Conservation (phyloP, 768 basidiomycete genomes). For the Suillus sp. region DNA sequence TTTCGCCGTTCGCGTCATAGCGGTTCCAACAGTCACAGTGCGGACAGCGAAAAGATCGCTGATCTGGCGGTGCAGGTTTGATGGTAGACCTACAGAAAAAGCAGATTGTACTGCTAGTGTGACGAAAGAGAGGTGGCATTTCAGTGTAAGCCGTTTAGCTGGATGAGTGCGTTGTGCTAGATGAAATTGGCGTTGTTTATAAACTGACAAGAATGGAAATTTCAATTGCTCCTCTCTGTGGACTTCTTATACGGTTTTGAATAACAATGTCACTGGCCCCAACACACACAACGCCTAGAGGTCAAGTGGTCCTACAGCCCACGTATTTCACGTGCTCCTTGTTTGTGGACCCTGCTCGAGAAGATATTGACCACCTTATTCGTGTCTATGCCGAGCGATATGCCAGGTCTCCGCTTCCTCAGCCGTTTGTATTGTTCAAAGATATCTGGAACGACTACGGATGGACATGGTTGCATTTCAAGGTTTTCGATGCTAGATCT, state of each 20-base stretch:
- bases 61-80: conserved; percentile 45
- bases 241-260: not conserved
- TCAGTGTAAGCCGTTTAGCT: not conserved
- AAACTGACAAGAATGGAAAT: conserved; percentile 26
- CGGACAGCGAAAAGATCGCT: conserved; percentile 63
- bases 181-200: conserved; percentile 16
- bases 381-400: conserved; percentile 55
- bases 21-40: conserved; percentile 76
- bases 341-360: conserved; percentile 64
- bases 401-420: conserved; percentile 30
- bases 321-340: conserved; percentile 78
- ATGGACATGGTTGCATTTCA: conserved; percentile 79
- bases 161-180: not conserved
- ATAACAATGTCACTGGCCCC: conserved; percentile 43
- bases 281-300: conserved; percentile 58
- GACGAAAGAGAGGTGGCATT: conserved; percentile 50
- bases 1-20: conserved; percentile 70
- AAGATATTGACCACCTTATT: conserved; percentile 61
- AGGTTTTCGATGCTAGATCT: conserved; percentile 66
- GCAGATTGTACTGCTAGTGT: conserved; percentile 54
- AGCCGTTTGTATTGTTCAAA: conserved; percentile 75
- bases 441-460: conserved; percentile 63
- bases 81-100: conserved; percentile 68
- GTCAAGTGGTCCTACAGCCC: conserved; percentile 68
- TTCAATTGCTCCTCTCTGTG: not conserved